A percentile compares a stretch with the other conserved stretches of the same genome.
phyloP scores from a whole-genome alignment of 768 basidiomycete genomes.

The Tricholoma matsutake region DNA sequence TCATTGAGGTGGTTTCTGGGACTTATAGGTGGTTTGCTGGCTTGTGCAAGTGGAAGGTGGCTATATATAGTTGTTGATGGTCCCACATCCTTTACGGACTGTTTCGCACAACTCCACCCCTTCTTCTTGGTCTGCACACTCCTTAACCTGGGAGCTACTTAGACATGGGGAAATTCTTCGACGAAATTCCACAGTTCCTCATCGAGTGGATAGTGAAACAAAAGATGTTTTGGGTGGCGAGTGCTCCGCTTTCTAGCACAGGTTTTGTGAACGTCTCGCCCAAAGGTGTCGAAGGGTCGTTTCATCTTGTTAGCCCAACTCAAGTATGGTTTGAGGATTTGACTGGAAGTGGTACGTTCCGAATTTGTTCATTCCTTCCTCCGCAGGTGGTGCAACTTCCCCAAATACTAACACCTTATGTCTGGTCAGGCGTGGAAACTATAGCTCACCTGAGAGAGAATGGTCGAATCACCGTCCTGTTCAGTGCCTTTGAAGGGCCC shows the following conservation, averaged over 20 bases:
- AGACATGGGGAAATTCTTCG: constrained; percentile 55
- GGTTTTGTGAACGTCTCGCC: constrained; percentile 70
- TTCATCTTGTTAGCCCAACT: constrained; percentile 53
- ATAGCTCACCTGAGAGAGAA: constrained; percentile 57
- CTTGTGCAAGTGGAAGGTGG: too few relatives aligned
- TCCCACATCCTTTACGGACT: too few relatives aligned
- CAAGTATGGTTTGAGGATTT: constrained; percentile 75
- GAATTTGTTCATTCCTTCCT: neutral
- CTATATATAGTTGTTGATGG: too few relatives aligned
- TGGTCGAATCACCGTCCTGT: constrained; percentile 56
- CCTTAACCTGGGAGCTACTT: too few relatives aligned
- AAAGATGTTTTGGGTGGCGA: constrained; percentile 71
- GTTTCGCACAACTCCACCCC: too few relatives aligned
- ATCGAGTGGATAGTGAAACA: constrained; percentile 58
- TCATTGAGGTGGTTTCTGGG: too few relatives aligned
- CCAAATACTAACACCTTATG: neutral
- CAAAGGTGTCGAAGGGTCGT: constrained; percentile 57
- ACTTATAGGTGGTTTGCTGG: too few relatives aligned
- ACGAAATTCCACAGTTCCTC: constrained; percentile 51
- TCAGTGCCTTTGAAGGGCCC: constrained; percentile 60
- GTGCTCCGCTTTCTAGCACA: constrained; percentile 52
- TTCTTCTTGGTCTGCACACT: too few relatives aligned
- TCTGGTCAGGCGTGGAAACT: constrained; percentile 37
- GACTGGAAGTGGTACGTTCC: constrained; percentile 59
- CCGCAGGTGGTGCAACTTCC: neutral